Evolutionary conservation across 805 yeast genomes (phyloP).

Genomic region (Metschnikowia santaceciliae): DNA sequence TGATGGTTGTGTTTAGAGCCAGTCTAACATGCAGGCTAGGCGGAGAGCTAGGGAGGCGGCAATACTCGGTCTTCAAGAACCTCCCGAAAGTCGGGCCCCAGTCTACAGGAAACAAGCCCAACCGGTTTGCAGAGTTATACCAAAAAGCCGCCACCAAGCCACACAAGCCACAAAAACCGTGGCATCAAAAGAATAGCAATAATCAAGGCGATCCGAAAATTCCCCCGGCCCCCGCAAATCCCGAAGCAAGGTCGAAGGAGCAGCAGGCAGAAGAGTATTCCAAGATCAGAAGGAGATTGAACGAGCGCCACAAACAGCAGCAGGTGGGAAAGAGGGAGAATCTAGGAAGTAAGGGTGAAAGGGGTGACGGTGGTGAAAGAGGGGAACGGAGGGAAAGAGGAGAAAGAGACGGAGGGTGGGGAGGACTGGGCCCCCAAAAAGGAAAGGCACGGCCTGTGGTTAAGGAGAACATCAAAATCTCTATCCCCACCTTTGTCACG

Average conservation of each 20-base stretch:
- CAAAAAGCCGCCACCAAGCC: conserved; percentile 5
- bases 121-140: conserved; percentile 33
- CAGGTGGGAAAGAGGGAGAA: conserved; percentile 6
- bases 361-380: background rate
- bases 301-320: conserved; percentile 17
- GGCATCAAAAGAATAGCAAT: background rate
- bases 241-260: background rate
- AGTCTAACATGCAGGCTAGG: background rate
- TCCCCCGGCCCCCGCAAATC: background rate
- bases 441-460: background rate
- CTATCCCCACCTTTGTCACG: conserved; percentile 74
- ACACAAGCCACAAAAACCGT: background rate
- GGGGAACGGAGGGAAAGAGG: background rate
- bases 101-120: conserved; percentile 18
- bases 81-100: conserved; percentile 28
- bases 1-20: background rate
- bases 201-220: background rate
- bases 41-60: background rate
- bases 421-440: background rate
- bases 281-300: conserved; percentile 17
- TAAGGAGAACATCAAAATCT: conserved; percentile 25
- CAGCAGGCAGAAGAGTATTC: conserved; percentile 14
- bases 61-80: conserved; percentile 19
- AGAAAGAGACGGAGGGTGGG: conserved; percentile 1
- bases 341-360: background rate